Base-by-base conservation (phyloP, 345 rosid genomes). In the Triadica sebifera region DNA sequence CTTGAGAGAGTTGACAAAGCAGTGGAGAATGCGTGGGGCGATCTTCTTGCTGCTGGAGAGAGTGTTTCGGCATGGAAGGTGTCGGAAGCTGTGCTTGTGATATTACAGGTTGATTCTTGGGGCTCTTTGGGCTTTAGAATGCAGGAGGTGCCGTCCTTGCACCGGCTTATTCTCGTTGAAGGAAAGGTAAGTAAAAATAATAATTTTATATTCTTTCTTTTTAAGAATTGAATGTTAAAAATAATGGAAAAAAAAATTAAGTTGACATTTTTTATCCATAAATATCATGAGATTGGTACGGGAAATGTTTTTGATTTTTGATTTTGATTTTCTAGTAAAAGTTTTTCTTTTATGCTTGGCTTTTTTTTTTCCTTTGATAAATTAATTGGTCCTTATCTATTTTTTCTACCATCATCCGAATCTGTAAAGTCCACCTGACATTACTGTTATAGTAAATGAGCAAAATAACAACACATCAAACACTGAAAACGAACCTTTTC, bases 121-220 rank as follows among this genome's bases (percentile, higher is more conserved):
- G 87, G 80, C 62, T 83, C 91, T 0, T 76, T 95, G 65, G 94
- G 95, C 1, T 84, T 91, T 49, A 80, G 80, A 67, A 86, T 92
- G 95, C 91, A 88, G 82, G 90, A 86, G 45, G 85, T 92, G 73
- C 91, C 91, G 6, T 78, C 97, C 7, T 85, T 94, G 37, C 82
- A 84, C 41, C 81, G 81, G 67, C 90, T 92, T 67, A 89, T 91
- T 80, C 53, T 74, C 45, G 63, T 78, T 45, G 98, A 94, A 85
- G 86, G 91, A 66, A 91, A 88, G 93, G 98, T 80, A 71, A 41
- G 37, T 45, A 16, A 9, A 65, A 65, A 8, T 34, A n/a, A 39
- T 46, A 29, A 11, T 13, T 37, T 7, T 39, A 4, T 9, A 17
- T 6, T 61, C 4, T 72, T 49, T 29, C 29, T 52, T 3, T 47